phyloP scores from a whole-genome alignment of 306 rosid species.

The Inga leiocalycina region DNA sequence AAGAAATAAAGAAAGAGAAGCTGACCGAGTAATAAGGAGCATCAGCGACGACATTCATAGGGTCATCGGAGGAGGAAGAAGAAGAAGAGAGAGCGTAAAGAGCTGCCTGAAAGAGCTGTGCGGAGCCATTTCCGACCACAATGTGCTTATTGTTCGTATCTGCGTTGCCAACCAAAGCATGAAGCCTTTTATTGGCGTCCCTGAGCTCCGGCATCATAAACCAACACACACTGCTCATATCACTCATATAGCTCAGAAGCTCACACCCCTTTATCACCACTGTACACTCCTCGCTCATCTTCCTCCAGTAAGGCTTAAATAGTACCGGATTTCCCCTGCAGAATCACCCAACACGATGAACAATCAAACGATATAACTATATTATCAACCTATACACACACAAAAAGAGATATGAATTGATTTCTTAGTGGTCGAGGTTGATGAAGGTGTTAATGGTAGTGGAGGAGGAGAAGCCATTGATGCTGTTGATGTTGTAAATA shows the following conservation, averaged over 20 bases:
- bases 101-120: conserved; percentile 82
- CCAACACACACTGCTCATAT: conserved; percentile 54
- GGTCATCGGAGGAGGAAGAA: background rate
- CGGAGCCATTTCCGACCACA: conserved; percentile 93
- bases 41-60: no score
- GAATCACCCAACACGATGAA: background rate
- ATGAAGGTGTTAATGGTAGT: background rate
- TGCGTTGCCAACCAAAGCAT: conserved; percentile 72
- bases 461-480: background rate
- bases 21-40: no score
- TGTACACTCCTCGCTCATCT: conserved; percentile 52
- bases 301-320: conserved; percentile 57
- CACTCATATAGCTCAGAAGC: conserved; percentile 58
- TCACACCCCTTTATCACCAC: conserved; percentile 65
- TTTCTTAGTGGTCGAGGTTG: background rate
- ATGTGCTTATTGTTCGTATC: conserved; percentile 52
- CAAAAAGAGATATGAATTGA: background rate
- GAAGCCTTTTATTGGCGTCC: conserved; percentile 51
- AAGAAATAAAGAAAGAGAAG: no score
- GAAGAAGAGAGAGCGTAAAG: conserved; percentile 60
- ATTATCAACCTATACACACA: background rate
- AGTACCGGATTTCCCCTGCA: conserved; percentile 72
- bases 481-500: background rate
- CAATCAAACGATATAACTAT: background rate
- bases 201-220: conserved; percentile 57